Evolutionary conservation across 1,139 yeast genomes (phyloP), one percentile per base, ranked within the genome.

Genomic region (Yamadazyma blattariae): DNA sequence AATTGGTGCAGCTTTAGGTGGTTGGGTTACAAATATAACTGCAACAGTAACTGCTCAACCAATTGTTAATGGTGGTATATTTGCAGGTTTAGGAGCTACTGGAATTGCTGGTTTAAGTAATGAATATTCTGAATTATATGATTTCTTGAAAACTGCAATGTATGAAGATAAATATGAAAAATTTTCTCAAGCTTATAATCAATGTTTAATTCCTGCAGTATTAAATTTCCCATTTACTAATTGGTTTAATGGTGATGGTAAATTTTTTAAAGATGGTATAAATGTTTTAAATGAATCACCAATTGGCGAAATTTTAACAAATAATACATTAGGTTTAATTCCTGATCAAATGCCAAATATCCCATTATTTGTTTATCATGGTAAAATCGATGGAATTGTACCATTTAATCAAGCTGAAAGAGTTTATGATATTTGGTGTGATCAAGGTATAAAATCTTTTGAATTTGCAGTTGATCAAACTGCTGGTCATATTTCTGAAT

Each of bases 311-410:
- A 42, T 56, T 9, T 27, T 59, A 10, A 33, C 33, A 19, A 48
- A 54, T 3, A 54, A 57, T 32, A 54, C 65, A 4, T 39, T 58
- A 19, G 56, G 54, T 7, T 30, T 49, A 10, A 35, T 43, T 27
- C 39, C 44, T 8, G 44, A 26, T 16, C 45, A 40, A 22, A 43
- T 44, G 21, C 71, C 71, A 2, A 40, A 56, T 25, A 51, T 62
- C 9, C 71, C 70, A 1, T 32, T 65, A 3, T 63, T 63, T 34
- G 48, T 63, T 8, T 64, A 54, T 46, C 70, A 64, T 35, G 66
- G 66, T 1, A 32, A 42, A 17, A 34, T 50, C 4, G 71, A 64
- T 41, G 44, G 44, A 6, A 47, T 64, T 32, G 59, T 59, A 23
- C 67, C 67, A 2, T 52, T 47, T 31, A 36, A 33, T n/a, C 50